Evolutionary conservation across 169 alveolate species (phyloP), one percentile per base, ranked within the genome.

Genomic region (Plasmodium cynomolgi): DNA sequence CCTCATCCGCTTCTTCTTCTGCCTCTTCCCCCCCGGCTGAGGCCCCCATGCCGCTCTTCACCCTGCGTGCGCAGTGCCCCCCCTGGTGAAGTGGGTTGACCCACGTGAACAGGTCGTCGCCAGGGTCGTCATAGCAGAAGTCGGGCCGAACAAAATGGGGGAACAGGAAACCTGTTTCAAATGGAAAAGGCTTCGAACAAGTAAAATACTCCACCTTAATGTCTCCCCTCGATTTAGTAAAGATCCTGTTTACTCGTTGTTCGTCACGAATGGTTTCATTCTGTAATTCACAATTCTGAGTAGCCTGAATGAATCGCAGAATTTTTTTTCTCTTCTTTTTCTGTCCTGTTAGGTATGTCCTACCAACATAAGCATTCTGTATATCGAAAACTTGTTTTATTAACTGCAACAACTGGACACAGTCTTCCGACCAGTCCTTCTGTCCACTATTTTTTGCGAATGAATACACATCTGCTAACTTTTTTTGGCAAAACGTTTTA

Each of bases 361-460:
- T 88, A 13, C 94, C 94, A 23, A 88, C n/a, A 58, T 88, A 88
- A 7, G 56, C 94, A 88, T 88, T 88, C 77, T 88, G 83, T 20
- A 62, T 83, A 9, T 88, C 83, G 47, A 88, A 88, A 8, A 88
- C 79, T n/a, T 47, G 29, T 58, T 79, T 88, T 37, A 88, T 88
- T 39, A 88, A 34, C 68, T 80, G 62, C 34, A 73, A n/a, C 31
- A 88, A 79, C 20, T 39, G 50, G n/a, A 15, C 47, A 34, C 47
- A 80, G 11, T 56, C 54, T 29, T 77, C 88, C 9, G 20, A 79
- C 31, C 39, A 20, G 31, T 29, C 47, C 2, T 37, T n/a, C 1
- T 58, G 50, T 20, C 71, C 72, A 62, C 47, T 77, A 0, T 29
- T 75, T 3, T 58, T 44, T 7, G 31, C 58, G 71, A 79, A 62